These are phyloP conservation scores for Scutellaria barbata DNA, from an alignment of 257 asterid genomes.

Conservation along the genomic window DNA sequence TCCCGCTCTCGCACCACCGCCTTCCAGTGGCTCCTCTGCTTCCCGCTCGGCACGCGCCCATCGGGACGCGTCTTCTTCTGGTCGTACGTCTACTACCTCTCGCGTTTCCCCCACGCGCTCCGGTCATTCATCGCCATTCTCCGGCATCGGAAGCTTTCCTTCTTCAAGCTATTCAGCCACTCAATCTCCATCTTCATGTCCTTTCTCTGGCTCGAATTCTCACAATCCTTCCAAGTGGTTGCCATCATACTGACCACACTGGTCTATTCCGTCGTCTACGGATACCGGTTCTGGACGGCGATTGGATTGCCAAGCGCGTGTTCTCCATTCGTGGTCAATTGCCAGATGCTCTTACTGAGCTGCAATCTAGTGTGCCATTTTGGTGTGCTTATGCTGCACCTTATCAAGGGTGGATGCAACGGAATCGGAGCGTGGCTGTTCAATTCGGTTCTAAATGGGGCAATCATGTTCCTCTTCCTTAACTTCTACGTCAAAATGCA, in stretches of 20 bases:
- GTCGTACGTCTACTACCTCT: constrained; percentile 81
- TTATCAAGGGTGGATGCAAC: constrained; percentile 81
- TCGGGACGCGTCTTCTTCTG: constrained; percentile 94
- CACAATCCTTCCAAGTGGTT: constrained; percentile 82
- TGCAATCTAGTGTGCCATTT: constrained; percentile 76
- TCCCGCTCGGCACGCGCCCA: constrained; percentile 88
- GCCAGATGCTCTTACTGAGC: constrained; percentile 65
- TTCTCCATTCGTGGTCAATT: constrained; percentile 69
- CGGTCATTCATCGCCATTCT: constrained; percentile 57
- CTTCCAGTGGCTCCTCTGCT: constrained; percentile 82
- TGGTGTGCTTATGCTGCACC: constrained; percentile 68
- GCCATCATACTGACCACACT: constrained; percentile 67
- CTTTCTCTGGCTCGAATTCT: constrained; percentile 87
- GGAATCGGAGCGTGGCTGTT: constrained; percentile 91
- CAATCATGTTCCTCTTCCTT: constrained; percentile 63
- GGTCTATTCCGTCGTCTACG: constrained; percentile 74
- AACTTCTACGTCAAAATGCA: constrained; percentile 67
- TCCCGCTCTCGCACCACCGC: constrained; percentile 68
- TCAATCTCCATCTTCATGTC: constrained; percentile 67
- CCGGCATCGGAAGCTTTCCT: constrained; percentile 51
- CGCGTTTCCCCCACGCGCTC: constrained; percentile 75
- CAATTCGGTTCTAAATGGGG: constrained; percentile 78
- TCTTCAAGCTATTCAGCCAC: constrained; percentile 62
- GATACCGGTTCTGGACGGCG: constrained; percentile 92
- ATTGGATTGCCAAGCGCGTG: constrained; percentile 77